These are phyloP conservation scores for Termitomyces sp. DNA, from an alignment of 768 basidiomycete species.

Conservation along the genomic window DNA sequence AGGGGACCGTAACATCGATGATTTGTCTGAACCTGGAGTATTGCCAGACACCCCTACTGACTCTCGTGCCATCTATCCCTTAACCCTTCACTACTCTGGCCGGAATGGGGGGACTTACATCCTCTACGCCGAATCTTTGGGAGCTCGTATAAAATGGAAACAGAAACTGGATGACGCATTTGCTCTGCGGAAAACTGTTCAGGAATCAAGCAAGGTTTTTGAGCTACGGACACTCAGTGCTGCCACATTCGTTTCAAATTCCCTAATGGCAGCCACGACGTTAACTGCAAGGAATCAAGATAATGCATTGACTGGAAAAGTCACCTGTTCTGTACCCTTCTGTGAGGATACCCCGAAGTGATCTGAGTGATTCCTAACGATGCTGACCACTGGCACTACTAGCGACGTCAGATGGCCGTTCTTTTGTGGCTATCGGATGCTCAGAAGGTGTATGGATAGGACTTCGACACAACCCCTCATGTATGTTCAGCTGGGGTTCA, in stretches of 20 bases:
- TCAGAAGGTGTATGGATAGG: conserved; percentile 98
- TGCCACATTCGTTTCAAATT: conserved; percentile 81
- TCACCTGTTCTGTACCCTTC: conserved; percentile 94
- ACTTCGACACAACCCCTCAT: conserved; percentile 81
- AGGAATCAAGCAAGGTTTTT: conserved; percentile 91
- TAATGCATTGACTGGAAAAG: conserved; percentile 68
- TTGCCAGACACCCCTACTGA: conserved; percentile 35
- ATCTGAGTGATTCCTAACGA: background rate
- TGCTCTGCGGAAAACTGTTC: conserved; percentile 75
- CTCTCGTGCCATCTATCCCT: conserved; percentile 79
- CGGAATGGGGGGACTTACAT: conserved; percentile 81
- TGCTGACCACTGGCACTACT: background rate
- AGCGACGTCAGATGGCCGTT: conserved; percentile 83
- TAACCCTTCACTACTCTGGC: conserved; percentile 59
- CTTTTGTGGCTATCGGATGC: conserved; percentile 89
- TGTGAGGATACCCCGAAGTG: conserved; percentile 40
- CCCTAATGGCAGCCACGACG: conserved; percentile 39
- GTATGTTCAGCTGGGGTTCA: conserved; percentile 35
- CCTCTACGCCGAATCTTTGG: conserved; percentile 78
- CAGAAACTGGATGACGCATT: conserved; percentile 86
- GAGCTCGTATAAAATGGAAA: conserved; percentile 82
- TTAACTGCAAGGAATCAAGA: conserved; percentile 62
- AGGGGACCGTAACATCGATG: conserved; percentile 21
- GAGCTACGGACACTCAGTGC: conserved; percentile 85
- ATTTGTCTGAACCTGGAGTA: conserved; percentile 19